A percentile compares a stretch with the other conserved stretches of the same genome.
Conservation (phyloP, 768 basidiomycete genomes). For the Kwoniella newhampshirensis region DNA sequence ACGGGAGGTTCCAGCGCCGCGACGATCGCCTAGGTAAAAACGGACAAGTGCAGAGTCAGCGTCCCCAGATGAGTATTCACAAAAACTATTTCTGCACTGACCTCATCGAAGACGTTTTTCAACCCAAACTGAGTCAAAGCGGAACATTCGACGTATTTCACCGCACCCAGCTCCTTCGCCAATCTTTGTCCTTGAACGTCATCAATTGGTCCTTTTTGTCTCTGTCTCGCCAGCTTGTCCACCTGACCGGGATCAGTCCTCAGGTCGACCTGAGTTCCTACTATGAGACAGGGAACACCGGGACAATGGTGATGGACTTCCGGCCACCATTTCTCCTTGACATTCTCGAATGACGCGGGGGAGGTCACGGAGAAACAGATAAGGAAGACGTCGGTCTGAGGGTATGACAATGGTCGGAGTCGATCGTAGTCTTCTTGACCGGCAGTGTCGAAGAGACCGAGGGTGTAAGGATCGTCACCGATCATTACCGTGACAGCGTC, state of each 20-base stretch:
- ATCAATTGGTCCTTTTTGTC: constrained; percentile 88
- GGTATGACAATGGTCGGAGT: constrained; percentile 97
- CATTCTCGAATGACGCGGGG: constrained; percentile 98
- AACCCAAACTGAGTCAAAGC: constrained; percentile 98
- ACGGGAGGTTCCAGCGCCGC: constrained; percentile 97
- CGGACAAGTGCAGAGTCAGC: constrained; percentile 8
- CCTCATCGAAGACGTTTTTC: constrained; percentile 99
- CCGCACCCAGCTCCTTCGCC: constrained; percentile 94
- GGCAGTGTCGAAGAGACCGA: constrained; percentile 98
- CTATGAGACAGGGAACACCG: constrained; percentile 97
- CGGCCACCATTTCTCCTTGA: constrained; percentile 99
- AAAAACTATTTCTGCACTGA: constrained; percentile 55
- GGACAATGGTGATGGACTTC: constrained; percentile 99
- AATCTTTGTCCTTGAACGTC: constrained; percentile 87
- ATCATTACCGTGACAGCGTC: constrained; percentile 99
- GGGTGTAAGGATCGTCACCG: constrained; percentile 97
- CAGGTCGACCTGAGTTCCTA: constrained; percentile 96
- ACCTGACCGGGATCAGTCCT: constrained; percentile 88
- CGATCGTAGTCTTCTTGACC: constrained; percentile 99
- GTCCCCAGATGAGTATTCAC: constrained; percentile 2
- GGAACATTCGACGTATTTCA: constrained; percentile 99
- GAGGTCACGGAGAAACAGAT: constrained; percentile 99
- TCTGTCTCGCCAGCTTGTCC: constrained; percentile 94
- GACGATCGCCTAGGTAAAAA: constrained; percentile 80
- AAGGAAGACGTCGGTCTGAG: constrained; percentile 98